These are phyloP conservation scores for Populus simonii DNA, from an alignment of 345 rosid species.

Conservation along the genomic window DNA sequence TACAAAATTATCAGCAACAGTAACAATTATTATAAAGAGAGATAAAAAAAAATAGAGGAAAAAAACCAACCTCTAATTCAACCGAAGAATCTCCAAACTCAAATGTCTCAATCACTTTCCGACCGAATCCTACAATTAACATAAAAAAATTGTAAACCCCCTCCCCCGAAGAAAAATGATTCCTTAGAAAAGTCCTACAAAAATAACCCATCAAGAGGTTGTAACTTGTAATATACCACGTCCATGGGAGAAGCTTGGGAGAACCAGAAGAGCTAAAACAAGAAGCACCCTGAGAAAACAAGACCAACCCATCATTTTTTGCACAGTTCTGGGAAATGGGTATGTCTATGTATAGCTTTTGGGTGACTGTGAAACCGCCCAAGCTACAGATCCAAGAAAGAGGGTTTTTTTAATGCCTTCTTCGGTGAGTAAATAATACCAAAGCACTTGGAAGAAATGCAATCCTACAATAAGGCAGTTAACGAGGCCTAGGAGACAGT, in stretches of 20 bases:
- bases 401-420: background rate
- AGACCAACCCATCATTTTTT: slow-evolving; percentile 36
- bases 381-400: slow-evolving; percentile 29
- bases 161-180: background rate
- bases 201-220: background rate
- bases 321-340: slow-evolving; percentile 30
- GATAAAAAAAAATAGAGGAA: background rate
- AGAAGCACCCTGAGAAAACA: slow-evolving; percentile 24
- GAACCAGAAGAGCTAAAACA: slow-evolving; percentile 29
- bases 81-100: slow-evolving; percentile 22
- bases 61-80: slow-evolving; percentile 27
- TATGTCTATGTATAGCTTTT: slow-evolving; percentile 1
- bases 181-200: background rate
- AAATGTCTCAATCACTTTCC: slow-evolving; percentile 30
- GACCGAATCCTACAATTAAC: slow-evolving; percentile 29
- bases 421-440: background rate
- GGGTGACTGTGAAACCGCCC: slow-evolving; percentile 24
- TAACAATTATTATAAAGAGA: background rate
- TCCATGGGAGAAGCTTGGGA: slow-evolving; percentile 38
- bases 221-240: background rate
- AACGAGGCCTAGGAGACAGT: background rate
- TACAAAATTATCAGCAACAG: background rate
- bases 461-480: background rate
- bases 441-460: background rate
- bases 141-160: background rate